Evolutionary conservation across 192 early-diverging fungal genomes (phyloP).

Genomic region (Coemansia sp.): DNA sequence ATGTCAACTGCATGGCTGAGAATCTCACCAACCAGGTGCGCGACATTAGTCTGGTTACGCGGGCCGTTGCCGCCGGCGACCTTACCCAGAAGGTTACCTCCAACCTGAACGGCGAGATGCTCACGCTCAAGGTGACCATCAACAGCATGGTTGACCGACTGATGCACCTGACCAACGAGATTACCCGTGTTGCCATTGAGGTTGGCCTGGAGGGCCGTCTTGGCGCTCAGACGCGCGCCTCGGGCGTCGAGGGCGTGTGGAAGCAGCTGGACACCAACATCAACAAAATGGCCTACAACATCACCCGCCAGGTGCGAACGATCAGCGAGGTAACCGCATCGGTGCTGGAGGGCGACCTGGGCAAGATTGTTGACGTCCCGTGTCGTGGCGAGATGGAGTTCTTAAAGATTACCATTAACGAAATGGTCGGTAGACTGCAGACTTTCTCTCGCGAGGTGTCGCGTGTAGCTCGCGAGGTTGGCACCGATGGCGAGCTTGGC

Average conservation of each 20-base stretch:
- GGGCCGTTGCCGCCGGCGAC: conserved; percentile 62
- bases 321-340: conserved; percentile 62
- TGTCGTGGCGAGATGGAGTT: conserved; percentile 61
- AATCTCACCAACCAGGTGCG: conserved; percentile 64
- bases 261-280: conserved; percentile 60
- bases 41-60: conserved; percentile 59
- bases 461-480: conserved; percentile 68
- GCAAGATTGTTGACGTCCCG: conserved; percentile 24
- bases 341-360: conserved; percentile 54
- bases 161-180: conserved; percentile 60
- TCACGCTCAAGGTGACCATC: conserved; percentile 60
- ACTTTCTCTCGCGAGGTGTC: conserved; percentile 64
- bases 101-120: conserved; percentile 59
- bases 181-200: conserved; percentile 69
- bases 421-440: conserved; percentile 58
- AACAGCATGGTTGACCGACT: conserved; percentile 62
- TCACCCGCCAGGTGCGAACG: conserved; percentile 62
- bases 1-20: conserved; percentile 67
- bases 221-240: conserved; percentile 62
- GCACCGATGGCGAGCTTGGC: conserved; percentile 66
- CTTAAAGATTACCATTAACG: conserved; percentile 65
- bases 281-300: conserved; percentile 65
- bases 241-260: conserved; percentile 60
- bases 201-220: conserved; percentile 72
- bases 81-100: conserved; percentile 52